Evolutionary conservation across 148 eudicot genomes (phyloP), one percentile per base, ranked within the genome.

Genomic region (Rhododendron vialii): DNA sequence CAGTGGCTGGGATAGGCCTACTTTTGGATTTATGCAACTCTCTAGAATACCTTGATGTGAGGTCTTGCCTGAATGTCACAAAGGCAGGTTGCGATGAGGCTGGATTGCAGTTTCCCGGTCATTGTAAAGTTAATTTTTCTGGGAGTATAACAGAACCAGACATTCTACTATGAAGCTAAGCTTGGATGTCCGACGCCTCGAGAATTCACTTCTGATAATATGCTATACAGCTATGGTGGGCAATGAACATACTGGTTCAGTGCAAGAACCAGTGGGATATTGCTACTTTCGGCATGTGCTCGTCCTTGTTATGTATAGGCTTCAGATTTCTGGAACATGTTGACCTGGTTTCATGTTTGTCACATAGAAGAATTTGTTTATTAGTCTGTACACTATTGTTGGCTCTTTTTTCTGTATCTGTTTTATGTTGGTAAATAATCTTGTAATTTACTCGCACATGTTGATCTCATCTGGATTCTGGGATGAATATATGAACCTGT

Each of bases 1-100:
- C 99, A 0, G 88, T 93, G 81, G 83, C 84, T 84, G 99, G 94
- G 77, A 88, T 98, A 76, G 85, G 89, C 45, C 89, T 88, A 67
- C 77, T 98, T 61, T 85, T 95, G 86, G 87, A 88, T 85, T 88
- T 90, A 8, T 98, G 99, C 89, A 91, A 88, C 89, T 82, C 82
- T 50, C 91, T 98, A 14, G 92, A 94, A 71, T 98, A 95, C 91
- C 93, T 98, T 51, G 99, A 98, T 90, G 95, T 95, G 18, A 91
- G 98, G 87, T 94, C 98, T 53, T 97, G 98, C 84, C 99, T 98
- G 1, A 93, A 88, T 81, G 85, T 95, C 59, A 94, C 96, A 1
- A 91, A 93, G 90, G 92, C 91, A 2, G 89, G 89, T 69, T 93
- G 97, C 59, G 92, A 91, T 47, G 94, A 92, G 86, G 97, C 95